Evolutionary conservation across 176 grass and related monocot genomes (phyloP).

Genomic region (Oryza meyeriana): DNA sequence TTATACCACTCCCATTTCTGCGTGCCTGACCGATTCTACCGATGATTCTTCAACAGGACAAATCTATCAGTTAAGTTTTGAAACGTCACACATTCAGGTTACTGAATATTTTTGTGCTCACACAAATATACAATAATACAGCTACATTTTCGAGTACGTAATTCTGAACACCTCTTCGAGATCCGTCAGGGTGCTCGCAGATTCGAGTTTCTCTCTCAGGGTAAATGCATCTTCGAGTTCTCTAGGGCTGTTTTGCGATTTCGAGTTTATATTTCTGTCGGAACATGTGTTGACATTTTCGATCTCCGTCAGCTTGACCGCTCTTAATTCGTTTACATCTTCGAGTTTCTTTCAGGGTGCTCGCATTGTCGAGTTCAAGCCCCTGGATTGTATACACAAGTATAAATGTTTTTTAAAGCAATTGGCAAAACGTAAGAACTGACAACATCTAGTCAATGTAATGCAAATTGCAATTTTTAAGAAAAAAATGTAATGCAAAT

Average conservation of each 20-base stretch:
- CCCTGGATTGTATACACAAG: no score
- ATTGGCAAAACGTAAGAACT: slow-evolving; percentile 4
- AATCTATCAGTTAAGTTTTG: not conserved
- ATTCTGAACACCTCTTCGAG: slow-evolving; percentile 27
- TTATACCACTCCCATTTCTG: not conserved
- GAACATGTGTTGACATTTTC: not conserved
- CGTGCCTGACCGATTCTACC: slow-evolving; percentile 16
- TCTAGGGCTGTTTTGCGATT: not conserved
- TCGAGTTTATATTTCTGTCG: not conserved
- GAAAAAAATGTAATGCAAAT: slow-evolving; percentile 2
- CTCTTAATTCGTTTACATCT: not conserved
- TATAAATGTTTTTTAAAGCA: not conserved
- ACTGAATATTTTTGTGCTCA: not conserved
- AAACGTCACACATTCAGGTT: not conserved
- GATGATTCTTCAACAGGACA: not conserved
- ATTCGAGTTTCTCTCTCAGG: slow-evolving; percentile 26
- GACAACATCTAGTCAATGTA: no score
- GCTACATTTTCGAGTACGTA: slow-evolving; percentile 13
- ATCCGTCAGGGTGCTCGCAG: slow-evolving; percentile 7
- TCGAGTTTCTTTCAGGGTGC: not conserved
- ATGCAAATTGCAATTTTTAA: no score
- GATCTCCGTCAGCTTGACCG: not conserved
- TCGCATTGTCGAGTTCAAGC: not conserved
- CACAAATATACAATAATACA: not conserved
- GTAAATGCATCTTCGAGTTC: slow-evolving; percentile 21